Base-by-base conservation (phyloP, 192 early-diverging fungal genomes). In the Coemansia reversa region DNA sequence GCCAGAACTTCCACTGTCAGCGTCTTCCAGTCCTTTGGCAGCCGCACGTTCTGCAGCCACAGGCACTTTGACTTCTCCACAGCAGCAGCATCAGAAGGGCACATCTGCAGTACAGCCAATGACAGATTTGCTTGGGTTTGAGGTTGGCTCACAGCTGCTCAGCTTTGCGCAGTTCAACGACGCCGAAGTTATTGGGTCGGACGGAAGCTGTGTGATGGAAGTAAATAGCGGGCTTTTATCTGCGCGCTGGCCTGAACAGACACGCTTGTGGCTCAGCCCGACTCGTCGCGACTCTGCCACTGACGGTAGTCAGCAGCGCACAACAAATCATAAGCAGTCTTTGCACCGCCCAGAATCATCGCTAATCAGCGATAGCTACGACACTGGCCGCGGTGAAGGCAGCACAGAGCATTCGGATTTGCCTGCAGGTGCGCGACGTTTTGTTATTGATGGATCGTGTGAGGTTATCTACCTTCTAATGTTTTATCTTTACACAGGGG, bases 401-500 rank as follows among this genome's bases (percentile, higher is more conserved):
- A 35, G 29, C 51, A 22, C 20, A 4, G 24, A 55, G 18, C 18
- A 19, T 18, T n/a, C 35, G 16, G 22, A 12, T 47, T 47, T n/a
- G 39, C 16, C 16, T 16, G 29, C n/a, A 69, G 84, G 85, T 63
- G 83, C 22, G 22, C 63, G 56, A 51, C 49, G 81, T 30, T 62
- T 57, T 33, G 39, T 63, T 6, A 53, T 76, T 16, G 76, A 79
- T 24, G 75, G 42, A 2, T 63, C 86, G 63, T 84, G 78, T 49
- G 82, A 76, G 23, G 84, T 84, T 23, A 82, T 86, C n/a, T 59
- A 81, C 42, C 77, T 88, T 4, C 86, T 90, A 20, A 66, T 90
- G 16, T 88, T 88, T 56, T 90, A 82, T 35, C 72, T 88, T 56
- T 88, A 90, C 63, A 88, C 89, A 0, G 89, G 85, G 63, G 80